These are phyloP conservation scores for Ophiostoma sp. DNA, from an alignment of 2,329 filamentous ascomycete species.

Conservation along the genomic window DNA sequence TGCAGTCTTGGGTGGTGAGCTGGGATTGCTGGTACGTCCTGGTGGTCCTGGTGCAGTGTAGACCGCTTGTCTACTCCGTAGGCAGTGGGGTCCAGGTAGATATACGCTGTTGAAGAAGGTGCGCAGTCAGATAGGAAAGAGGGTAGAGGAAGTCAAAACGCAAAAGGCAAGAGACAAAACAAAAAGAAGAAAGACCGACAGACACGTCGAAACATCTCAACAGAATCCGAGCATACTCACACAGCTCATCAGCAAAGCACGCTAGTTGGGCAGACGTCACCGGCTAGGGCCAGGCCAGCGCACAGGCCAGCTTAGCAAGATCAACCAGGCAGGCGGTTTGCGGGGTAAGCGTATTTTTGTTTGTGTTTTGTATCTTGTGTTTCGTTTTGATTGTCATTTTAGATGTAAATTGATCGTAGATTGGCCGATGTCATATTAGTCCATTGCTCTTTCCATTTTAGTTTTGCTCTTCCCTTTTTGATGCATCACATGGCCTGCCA, in stretches of 20 bases:
- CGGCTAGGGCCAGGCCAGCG: constrained; percentile 1
- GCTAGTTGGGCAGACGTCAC: constrained; percentile 3
- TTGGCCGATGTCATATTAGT: neutral
- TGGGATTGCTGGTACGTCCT: neutral
- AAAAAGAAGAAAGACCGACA: neutral
- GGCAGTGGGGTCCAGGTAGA: neutral
- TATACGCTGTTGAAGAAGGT: neutral
- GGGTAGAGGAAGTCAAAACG: neutral
- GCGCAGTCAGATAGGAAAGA: neutral
- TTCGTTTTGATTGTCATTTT: neutral
- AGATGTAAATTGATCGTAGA: neutral
- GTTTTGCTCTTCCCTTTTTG: neutral
- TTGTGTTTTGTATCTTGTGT: neutral
- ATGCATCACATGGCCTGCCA: neutral
- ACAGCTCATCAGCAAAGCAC: neutral
- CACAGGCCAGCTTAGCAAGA: neutral
- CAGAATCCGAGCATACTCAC: neutral
- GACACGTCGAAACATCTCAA: neutral
- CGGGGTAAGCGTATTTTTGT: constrained; percentile 6
- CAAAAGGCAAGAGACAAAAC: neutral
- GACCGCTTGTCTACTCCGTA: neutral
- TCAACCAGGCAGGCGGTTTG: constrained; percentile 9
- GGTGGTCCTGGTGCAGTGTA: neutral
- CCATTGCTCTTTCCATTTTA: neutral
- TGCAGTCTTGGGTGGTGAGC: neutral